Base-by-base conservation (phyloP, 495 filamentous ascomycete species). In the Mycothermus thermophilus region DNA sequence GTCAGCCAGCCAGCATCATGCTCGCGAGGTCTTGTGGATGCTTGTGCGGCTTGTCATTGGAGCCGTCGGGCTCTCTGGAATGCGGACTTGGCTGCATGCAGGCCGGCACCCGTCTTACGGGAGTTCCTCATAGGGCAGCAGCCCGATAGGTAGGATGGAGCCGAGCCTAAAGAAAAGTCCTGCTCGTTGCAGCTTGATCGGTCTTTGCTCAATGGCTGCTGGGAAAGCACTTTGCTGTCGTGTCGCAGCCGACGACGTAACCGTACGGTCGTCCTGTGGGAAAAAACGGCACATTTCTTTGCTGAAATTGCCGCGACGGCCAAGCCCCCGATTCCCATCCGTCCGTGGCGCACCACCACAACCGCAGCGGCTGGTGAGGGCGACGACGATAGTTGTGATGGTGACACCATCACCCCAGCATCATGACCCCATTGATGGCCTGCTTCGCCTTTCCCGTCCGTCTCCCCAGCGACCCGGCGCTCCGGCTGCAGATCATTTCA, bases 81-180 rank as follows among this genome's bases (percentile, higher is more conserved):
- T 54, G 46, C 45, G 46, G 37, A 34, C 32, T 40, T 30, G n/a
- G n/a, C n/a, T n/a, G n/a, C n/a, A 42, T 54, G 51, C 53, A 48
- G 33, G 37, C 43, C 23, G 29, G 36, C 33, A n/a, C 18, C 40
- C 35, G 34, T 22, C 46, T 31, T 38, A 24, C 35, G n/a, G n/a
- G n/a, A n/a, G 27, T 24, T 28, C 43, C 28, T 41, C 43, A 55
- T 47, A 52, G 52, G 52, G 33, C 46, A 38, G 31, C 30, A 29
- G 27, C 37, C 34, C 35, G 21, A 32, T n/a, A n/a, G n/a, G n/a
- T n/a, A n/a, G n/a, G n/a, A n/a, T n/a, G n/a, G n/a, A n/a, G n/a
- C n/a, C n/a, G 25, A 31, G 33, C 38, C 25, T 44, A 37, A 40
- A 36, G 26, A 17, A 32, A 36, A 29, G 30, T 18, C 34, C 37